Conservation (phyloP, 257 asterid species). For the Nicotiana benthamiana region DNA sequence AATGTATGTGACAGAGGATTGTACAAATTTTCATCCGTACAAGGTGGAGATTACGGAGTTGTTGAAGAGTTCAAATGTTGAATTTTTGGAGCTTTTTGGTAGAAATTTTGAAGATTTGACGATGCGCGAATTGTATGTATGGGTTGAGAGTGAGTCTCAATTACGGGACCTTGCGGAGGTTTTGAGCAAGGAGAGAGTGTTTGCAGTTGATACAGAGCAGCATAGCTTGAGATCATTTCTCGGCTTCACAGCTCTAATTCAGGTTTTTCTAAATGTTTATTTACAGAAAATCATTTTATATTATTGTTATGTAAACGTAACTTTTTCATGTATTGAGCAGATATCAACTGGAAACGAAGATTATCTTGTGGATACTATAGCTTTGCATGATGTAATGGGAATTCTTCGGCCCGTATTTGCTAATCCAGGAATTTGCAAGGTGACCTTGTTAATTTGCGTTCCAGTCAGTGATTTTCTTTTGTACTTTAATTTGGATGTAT, state of each 20-base stretch:
- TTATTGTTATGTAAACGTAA: not conserved
- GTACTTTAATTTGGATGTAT: not conserved
- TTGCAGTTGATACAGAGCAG: conserved; percentile 93
- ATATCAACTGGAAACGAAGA: conserved; percentile 64
- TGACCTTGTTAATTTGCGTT: conserved; percentile 12
- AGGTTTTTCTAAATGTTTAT: conserved; percentile 30
- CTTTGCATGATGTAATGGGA: conserved; percentile 72
- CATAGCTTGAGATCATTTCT: conserved; percentile 79
- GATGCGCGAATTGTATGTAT: conserved; percentile 40
- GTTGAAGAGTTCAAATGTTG: conserved; percentile 41
- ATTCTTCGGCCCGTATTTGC: conserved; percentile 76
- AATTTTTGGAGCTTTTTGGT: conserved; percentile 34
- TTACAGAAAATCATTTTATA: not conserved
- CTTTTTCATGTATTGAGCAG: conserved; percentile 23
- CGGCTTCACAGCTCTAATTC: conserved; percentile 86
- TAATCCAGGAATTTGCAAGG: conserved; percentile 80
- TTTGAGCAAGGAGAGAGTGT: conserved; percentile 57
- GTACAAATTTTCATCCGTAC: conserved; percentile 64
- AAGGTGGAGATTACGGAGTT: conserved; percentile 50
- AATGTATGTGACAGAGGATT: conserved; percentile 33
- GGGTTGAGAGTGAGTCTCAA: conserved; percentile 59
- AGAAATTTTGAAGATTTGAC: conserved; percentile 33
- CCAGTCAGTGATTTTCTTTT: not conserved
- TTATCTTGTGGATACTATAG: conserved; percentile 74
- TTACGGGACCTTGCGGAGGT: conserved; percentile 52